Conservation (phyloP, 805 yeast species). For the Torulaspora microellipsoides region DNA sequence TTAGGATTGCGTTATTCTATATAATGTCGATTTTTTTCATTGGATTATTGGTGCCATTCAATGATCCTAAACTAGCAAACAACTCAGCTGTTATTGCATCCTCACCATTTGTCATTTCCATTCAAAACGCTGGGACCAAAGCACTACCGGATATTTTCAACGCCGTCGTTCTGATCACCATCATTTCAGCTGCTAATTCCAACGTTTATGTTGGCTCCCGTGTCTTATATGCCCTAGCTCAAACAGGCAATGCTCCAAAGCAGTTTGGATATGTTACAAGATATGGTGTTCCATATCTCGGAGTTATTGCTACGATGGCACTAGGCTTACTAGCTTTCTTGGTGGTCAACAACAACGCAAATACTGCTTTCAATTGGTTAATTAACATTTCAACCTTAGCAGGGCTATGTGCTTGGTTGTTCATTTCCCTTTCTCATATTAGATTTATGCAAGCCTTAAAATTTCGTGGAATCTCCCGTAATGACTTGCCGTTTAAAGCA, state of each 20-base stretch:
- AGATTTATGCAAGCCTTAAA: constrained; percentile 60
- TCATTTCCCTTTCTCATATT: constrained; percentile 54
- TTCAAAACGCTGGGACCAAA: constrained; percentile 60
- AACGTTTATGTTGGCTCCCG: constrained; percentile 72
- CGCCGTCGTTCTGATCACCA: constrained; percentile 61
- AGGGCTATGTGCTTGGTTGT: constrained; percentile 64
- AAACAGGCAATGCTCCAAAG: constrained; percentile 55
- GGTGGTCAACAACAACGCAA: constrained; percentile 47
- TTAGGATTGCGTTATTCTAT: constrained; percentile 59
- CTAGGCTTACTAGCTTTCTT: constrained; percentile 58
- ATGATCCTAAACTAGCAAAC: constrained; percentile 44
- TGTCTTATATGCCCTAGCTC: constrained; percentile 58
- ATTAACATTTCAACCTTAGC: constrained; percentile 63
- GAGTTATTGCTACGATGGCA: constrained; percentile 50
- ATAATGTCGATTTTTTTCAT: constrained; percentile 56
- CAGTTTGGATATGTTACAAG: constrained; percentile 49
- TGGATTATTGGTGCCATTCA: constrained; percentile 60
- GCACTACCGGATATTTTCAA: constrained; percentile 67
- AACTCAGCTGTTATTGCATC: constrained; percentile 42
- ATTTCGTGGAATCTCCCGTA: constrained; percentile 56
- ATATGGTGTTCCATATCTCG: constrained; percentile 55
- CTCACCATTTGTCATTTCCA: constrained; percentile 67
- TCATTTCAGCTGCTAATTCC: constrained; percentile 74
- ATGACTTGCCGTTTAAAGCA: constrained; percentile 65
- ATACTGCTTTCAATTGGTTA: constrained; percentile 59